Evolutionary conservation across 176 grass and related monocot genomes (phyloP).

Genomic region (Aegilops bicornis): DNA sequence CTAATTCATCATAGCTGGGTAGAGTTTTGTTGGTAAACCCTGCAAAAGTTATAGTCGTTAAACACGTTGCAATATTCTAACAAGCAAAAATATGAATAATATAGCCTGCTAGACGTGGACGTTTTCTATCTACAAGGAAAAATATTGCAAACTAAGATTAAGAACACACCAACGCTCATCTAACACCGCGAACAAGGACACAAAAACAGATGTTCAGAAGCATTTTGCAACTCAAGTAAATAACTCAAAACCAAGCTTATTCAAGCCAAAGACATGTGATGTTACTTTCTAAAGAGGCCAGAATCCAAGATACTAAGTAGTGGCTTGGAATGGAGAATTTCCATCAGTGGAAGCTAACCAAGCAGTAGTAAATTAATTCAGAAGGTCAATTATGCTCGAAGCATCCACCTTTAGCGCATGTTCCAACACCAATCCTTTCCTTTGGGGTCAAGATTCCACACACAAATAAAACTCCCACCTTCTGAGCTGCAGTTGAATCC

Average conservation of each 20-base stretch:
- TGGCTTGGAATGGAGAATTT: not conserved
- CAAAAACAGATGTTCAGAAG: not conserved
- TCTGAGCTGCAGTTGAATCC: constrained; percentile 24
- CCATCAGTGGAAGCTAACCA: not conserved
- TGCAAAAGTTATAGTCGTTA: constrained; percentile 21
- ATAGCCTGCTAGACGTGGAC: not conserved
- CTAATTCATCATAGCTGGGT: constrained; percentile 32
- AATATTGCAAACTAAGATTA: not conserved
- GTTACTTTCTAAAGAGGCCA: not conserved
- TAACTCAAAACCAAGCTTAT: not conserved
- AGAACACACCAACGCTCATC: not conserved
- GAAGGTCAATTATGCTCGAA: constrained; percentile 25
- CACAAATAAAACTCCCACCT: constrained; percentile 23
- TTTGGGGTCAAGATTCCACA: constrained; percentile 39
- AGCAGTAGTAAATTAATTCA: not conserved
- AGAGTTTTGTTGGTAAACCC: not conserved
- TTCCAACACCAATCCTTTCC: constrained; percentile 30
- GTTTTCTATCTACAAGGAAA: not conserved
- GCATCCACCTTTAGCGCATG: not conserved
- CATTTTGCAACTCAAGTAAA: not conserved
- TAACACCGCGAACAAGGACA: not conserved
- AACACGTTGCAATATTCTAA: constrained; percentile 9
- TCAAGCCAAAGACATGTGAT: not conserved
- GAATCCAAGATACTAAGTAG: not conserved
- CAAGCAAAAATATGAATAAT: not conserved